Percentiles rank a stretch among this genome's conserved stretches.
phyloP scores from a whole-genome alignment of 2,329 filamentous ascomycete species.

The Phialemonium atrogriseum region DNA sequence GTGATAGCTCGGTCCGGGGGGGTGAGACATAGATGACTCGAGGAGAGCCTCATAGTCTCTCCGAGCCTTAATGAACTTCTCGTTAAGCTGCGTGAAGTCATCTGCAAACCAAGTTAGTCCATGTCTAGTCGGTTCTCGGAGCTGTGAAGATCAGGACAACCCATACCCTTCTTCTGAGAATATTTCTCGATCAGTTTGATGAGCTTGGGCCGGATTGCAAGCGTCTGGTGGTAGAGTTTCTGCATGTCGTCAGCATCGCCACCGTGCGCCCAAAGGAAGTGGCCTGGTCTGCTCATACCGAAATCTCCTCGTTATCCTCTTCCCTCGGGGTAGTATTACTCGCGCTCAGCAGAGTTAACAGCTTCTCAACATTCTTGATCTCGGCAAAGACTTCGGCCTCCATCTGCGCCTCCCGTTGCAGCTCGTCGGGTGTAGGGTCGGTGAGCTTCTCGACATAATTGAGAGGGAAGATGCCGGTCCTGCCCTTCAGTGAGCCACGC shows the following conservation, averaged over 20 bases:
- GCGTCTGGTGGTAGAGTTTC: constrained; percentile 83
- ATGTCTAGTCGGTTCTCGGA: too few species aligned
- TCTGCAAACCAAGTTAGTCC: constrained; percentile 45
- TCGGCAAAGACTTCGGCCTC: constrained; percentile 63
- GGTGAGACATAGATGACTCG: constrained; percentile 92
- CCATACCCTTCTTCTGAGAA: constrained; percentile 90
- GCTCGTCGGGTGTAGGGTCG: constrained; percentile 87
- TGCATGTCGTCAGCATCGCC: too few species aligned
- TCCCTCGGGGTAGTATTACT: constrained; percentile 71
- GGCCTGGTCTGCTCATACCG: constrained; percentile 37
- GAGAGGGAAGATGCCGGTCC: constrained; percentile 94
- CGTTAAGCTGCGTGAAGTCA: constrained; percentile 96
- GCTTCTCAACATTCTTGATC: constrained; percentile 56
- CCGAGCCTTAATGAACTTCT: constrained; percentile 98
- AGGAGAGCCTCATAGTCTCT: constrained; percentile 94
- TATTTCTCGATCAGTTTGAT: constrained; percentile 99
- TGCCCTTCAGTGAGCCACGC: constrained; percentile 88
- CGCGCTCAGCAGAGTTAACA: constrained; percentile 85
- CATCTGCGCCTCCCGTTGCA: constrained; percentile 94
- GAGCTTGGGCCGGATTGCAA: constrained; percentile 90
- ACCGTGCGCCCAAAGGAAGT: too few species aligned
- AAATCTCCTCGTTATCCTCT: constrained; percentile 96
- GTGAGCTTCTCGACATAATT: constrained; percentile 98
- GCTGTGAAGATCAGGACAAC: too few species aligned
- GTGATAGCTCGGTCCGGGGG: constrained; percentile 71